Base-by-base conservation (phyloP, 2,329 filamentous ascomycete genomes). In the Aspergillus chevalieri region DNA sequence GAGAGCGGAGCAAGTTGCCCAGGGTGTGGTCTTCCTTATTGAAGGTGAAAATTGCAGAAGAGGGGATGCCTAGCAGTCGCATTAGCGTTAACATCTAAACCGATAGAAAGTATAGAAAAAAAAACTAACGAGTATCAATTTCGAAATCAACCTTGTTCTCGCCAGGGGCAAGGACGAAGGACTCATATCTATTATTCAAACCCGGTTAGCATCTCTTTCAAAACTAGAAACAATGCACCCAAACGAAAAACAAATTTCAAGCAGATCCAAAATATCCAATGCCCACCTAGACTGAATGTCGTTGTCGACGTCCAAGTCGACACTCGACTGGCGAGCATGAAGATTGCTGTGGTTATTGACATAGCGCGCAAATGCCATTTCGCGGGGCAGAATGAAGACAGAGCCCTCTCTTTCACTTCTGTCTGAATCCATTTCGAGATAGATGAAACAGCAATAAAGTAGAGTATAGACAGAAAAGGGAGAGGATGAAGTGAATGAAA, bases 1-100 rank as follows among this genome's bases (percentile, higher is more conserved):
- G 88, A 63, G 89, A 85, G 44, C 86, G 82, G 49, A 98, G 80
- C 49, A 98, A 79, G 70, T 98, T 96, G 61, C 86, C 93, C 22
- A 98, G 81, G 1, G 92, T 96, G 73, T 96, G 92, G 62, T 98
- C 93, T 70, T 98, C 93, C 71, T 96, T 97, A 73, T 89, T 89
- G 73, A 98, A 84, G 51, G 89, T 84, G 75, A 98, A 98, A 71
- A 96, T 87, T 8, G 89, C 87, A n/a, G 88, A 90, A 68, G 95
- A 95, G 19, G 92, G 89, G 67, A 95, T 90, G 65, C 89, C 90
- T 93, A 51, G 38, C 33, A 46, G 36, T 7, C 4, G 42, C 12
- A 21, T 48, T 44, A 51, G 34, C 2, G 10, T 17, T 15, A 26
- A 21, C 9, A 10, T 21, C 21, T 41, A 42, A 22, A 8, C 41